These are phyloP conservation scores for Casaregolazyma suthepensis DNA, from an alignment of 1,139 yeast genomes.

Conservation along the genomic window DNA sequence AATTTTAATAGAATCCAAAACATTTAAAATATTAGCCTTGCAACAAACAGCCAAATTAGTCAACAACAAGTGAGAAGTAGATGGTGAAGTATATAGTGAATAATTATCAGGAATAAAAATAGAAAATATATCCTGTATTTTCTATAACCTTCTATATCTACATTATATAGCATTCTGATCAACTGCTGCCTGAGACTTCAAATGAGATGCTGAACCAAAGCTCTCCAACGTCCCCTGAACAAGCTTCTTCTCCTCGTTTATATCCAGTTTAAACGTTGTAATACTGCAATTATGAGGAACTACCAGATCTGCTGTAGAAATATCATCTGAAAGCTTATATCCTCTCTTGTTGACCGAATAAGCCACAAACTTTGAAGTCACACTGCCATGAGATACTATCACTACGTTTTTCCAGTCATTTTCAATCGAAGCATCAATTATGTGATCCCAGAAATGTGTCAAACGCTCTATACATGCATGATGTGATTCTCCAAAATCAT, in stretches of 20 bases:
- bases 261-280: slow-evolving; percentile 46
- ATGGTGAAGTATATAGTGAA: background rate
- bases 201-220: slow-evolving; percentile 25
- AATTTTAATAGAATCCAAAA: background rate
- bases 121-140: background rate
- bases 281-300: slow-evolving; percentile 73
- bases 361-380: slow-evolving; percentile 53
- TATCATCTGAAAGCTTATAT: slow-evolving; percentile 35
- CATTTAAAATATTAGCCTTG: too few relatives aligned
- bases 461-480: slow-evolving; percentile 47
- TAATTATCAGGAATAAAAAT: background rate
- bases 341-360: slow-evolving; percentile 38
- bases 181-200: slow-evolving; percentile 13
- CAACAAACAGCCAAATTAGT: too few relatives aligned
- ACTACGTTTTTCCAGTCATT: slow-evolving; percentile 45
- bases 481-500: slow-evolving; percentile 52
- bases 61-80: background rate
- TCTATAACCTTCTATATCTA: too few relatives aligned
- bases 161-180: slow-evolving; percentile 17
- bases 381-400: slow-evolving; percentile 83
- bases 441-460: slow-evolving; percentile 40
- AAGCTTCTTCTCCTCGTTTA: slow-evolving; percentile 11
- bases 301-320: slow-evolving; percentile 41
- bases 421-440: slow-evolving; percentile 37
- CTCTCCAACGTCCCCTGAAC: slow-evolving; percentile 17